phyloP scores from a whole-genome alignment of 306 rosid genomes.

The Bauhinia variegata region DNA sequence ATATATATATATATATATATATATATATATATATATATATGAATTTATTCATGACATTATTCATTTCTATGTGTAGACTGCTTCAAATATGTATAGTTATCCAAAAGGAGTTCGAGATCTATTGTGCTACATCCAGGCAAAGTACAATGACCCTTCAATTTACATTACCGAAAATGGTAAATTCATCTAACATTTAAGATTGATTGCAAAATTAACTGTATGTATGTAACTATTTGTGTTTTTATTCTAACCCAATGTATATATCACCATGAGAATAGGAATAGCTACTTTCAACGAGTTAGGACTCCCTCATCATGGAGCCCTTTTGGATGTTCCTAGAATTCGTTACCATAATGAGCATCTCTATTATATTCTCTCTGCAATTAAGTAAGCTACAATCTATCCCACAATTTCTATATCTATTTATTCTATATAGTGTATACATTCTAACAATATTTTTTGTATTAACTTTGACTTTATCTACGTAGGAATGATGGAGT shows the following conservation, averaged over 20 bases:
- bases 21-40: no score
- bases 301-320: slow-evolving; percentile 41
- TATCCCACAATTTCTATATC: no score
- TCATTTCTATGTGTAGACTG: slow-evolving; percentile 43
- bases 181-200: neutral
- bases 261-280: slow-evolving; percentile 33
- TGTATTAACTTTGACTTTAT: neutral
- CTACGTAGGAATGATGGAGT: slow-evolving; percentile 43
- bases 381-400: slow-evolving; percentile 43
- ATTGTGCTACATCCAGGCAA: slow-evolving; percentile 43
- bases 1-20: no score
- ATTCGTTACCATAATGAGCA: slow-evolving; percentile 45
- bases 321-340: slow-evolving; percentile 49
- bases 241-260: no score
- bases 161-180: slow-evolving; percentile 74
- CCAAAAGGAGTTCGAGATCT: slow-evolving; percentile 54
- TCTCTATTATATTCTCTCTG: slow-evolving; percentile 41
- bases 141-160: slow-evolving; percentile 55
- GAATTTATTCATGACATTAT: no score
- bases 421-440: neutral
- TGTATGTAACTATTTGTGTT: no score
- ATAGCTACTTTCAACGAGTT: slow-evolving; percentile 50
- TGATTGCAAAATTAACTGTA: no score
- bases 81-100: slow-evolving; percentile 54
- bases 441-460: neutral